A percentile compares a stretch with the other conserved stretches of the same genome.
Conservation (phyloP, 2,329 filamentous ascomycete genomes). For the Metarhizium anisopliae region DNA sequence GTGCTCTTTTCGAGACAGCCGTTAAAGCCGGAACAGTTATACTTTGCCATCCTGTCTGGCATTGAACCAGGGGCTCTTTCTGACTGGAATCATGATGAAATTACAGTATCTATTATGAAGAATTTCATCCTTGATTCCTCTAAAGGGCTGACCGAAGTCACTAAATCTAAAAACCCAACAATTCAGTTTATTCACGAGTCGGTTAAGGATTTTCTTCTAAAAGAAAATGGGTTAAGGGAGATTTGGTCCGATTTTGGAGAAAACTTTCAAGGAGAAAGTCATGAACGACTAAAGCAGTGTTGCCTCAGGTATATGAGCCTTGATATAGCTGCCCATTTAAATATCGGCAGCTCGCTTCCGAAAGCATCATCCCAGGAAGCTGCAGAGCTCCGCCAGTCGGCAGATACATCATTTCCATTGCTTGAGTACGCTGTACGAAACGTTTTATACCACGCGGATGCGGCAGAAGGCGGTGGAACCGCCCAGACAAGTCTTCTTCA, state of each 20-base stretch:
- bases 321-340: background rate
- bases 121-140: constrained; percentile 29
- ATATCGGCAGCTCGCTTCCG: too few species aligned
- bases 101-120: background rate
- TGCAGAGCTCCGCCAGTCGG: background rate
- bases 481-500: background rate
- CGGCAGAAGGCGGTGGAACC: background rate
- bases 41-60: constrained; percentile 16
- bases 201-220: constrained; percentile 36
- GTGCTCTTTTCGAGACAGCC: constrained; percentile 40
- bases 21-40: constrained; percentile 33
- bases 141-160: constrained; percentile 35
- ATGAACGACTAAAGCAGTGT: constrained; percentile 6
- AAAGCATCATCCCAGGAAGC: background rate
- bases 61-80: fast-evolving
- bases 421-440: constrained; percentile 6
- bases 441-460: constrained; percentile 10
- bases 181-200: constrained; percentile 44
- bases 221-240: constrained; percentile 18
- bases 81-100: background rate
- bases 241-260: constrained; percentile 1
- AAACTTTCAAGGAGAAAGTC: background rate
- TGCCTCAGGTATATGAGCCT: constrained; percentile 4
- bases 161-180: constrained; percentile 12
- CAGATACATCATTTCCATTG: constrained; percentile 7